Base-by-base conservation (phyloP, 306 rosid species). In the Casuarina equisetifolia region DNA sequence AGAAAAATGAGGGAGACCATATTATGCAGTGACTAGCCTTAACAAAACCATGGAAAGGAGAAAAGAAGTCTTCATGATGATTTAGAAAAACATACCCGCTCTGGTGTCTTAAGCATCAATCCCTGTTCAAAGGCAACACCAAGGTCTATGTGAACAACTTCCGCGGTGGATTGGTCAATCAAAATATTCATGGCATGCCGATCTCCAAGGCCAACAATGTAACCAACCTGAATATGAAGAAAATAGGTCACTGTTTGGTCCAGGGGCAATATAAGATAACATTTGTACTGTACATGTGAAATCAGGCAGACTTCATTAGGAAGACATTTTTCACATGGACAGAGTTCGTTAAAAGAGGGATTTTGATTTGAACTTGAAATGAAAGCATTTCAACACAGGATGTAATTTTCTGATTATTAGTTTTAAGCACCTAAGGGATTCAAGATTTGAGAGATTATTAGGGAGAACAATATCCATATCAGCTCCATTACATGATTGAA, bases 91-190 rank as follows among this genome's bases (percentile, higher is more conserved):
- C 90, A 42, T 75, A 94, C 98, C 92, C 97, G 83, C 76, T 94
- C 98, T 54, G 98, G 97, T 43, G 98, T 94, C 90, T 94, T 94
- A 15, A 92, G 97, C 97, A 94, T 94, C 89, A 92, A 89, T 72
- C 98, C 97, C 87, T 94, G 98, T 75, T 94, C 98, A 78, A 94
- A 94, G 80, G 98, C 98, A 85, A 94, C 95, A 13, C 98, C 97
- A 72, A 94, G 98, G 88, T 94, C 98, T 67, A 94, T 94, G 85
- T 92, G 98, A 86, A 94, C 92, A 76, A 94, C 97, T 84, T 92
- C 97, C 38, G 98, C 98, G 51, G 95, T 88, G 73, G 88, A 89
- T 82, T 94, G 95, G 86, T 94, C 98, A 76, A 92, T 89, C 83
- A 94, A 83, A 81, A 94, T 88, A 85, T 94, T 94, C 97, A 90